Conservation (phyloP, 306 rosid genomes). For the Citrullus colocynthis region DNA sequence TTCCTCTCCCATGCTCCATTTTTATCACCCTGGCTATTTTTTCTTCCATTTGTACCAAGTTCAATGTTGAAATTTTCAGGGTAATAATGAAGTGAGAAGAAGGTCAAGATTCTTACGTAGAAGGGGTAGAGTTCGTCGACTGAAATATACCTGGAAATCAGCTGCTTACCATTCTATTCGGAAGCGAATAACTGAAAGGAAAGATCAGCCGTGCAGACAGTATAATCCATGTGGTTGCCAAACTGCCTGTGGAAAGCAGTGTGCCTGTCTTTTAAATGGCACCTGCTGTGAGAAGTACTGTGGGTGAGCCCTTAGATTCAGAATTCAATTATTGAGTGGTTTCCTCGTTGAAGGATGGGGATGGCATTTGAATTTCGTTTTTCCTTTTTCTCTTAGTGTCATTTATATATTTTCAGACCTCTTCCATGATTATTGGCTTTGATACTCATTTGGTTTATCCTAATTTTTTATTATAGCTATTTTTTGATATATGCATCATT, state of each 20-base stretch:
- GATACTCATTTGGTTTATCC: not conserved
- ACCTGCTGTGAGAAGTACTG: slow-evolving; percentile 99
- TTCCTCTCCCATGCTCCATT: slow-evolving; percentile 8
- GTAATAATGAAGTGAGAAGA: slow-evolving; percentile 79
- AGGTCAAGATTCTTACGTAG: slow-evolving; percentile 90
- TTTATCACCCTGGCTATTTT: not conserved
- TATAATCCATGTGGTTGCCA: slow-evolving; percentile 94
- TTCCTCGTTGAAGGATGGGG: not conserved
- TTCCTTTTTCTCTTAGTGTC: not conserved
- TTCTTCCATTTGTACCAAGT: slow-evolving; percentile 7
- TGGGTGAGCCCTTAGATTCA: slow-evolving; percentile 46
- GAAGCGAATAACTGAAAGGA: slow-evolving; percentile 90
- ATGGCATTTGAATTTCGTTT: not conserved
- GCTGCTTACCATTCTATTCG: slow-evolving; percentile 96
- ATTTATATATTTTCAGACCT: not conserved
- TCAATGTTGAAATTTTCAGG: slow-evolving; percentile 40
- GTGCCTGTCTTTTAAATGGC: slow-evolving; percentile 86
- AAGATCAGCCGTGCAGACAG: slow-evolving; percentile 98
- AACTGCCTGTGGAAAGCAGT: slow-evolving; percentile 93
- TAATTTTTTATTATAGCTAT: not conserved
- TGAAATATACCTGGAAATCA: slow-evolving; percentile 95
- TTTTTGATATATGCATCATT: not conserved
- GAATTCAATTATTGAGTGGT: not conserved
- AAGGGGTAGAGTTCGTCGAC: slow-evolving; percentile 95
- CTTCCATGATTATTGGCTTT: not conserved